Conservation (phyloP, 176 grass and related monocot species). For the Dactylis glomerata region DNA sequence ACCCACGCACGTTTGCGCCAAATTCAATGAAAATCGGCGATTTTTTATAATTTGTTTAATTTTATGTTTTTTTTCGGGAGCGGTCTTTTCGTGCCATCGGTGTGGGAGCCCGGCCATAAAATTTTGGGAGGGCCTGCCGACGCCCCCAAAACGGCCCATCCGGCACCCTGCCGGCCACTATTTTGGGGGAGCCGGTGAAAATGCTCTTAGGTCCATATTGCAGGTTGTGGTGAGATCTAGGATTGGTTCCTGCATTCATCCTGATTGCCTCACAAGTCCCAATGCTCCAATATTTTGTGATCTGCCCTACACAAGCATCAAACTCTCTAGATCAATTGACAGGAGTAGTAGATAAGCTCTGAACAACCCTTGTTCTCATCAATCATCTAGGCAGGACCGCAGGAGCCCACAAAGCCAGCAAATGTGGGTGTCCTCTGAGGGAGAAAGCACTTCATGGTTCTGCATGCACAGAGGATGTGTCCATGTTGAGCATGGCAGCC, state of each 20-base stretch:
- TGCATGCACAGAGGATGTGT: slow-evolving; percentile 10
- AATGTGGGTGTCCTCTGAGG: slow-evolving; percentile 7
- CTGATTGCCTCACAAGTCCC: slow-evolving; percentile 36
- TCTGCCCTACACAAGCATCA: not conserved
- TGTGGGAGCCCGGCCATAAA: too few species aligned
- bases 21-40: too few species aligned
- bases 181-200: too few species aligned
- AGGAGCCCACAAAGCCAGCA: slow-evolving; percentile 1
- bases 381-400: slow-evolving; percentile 14
- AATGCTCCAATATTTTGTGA: slow-evolving; percentile 22
- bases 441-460: not conserved
- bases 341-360: slow-evolving; percentile 12
- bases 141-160: too few species aligned
- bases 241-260: slow-evolving; percentile 22
- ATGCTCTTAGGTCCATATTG: slow-evolving; percentile 9
- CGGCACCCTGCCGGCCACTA: too few species aligned
- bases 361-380: not conserved
- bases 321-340: slow-evolving; percentile 13
- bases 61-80: too few species aligned
- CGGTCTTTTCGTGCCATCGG: too few species aligned
- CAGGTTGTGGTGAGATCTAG: slow-evolving; percentile 15
- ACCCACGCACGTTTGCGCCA: too few species aligned
- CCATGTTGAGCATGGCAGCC: slow-evolving; percentile 26
- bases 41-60: too few species aligned
- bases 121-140: too few species aligned